Evolutionary conservation across 129 eudicot genomes (phyloP).

Genomic region (Scalesia atractyloides): DNA sequence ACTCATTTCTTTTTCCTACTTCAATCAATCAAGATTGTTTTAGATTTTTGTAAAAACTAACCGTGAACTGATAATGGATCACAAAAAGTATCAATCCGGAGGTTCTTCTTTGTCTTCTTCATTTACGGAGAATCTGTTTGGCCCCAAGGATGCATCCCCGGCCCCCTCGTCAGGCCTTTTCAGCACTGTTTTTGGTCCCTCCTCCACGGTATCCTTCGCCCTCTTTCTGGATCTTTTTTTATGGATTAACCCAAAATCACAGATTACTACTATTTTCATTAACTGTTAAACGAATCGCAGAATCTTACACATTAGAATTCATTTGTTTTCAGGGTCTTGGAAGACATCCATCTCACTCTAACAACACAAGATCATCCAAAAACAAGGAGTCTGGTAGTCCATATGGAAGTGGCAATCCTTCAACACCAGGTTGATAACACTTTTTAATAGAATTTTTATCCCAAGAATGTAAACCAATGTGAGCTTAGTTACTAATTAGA

Average conservation of each 20-base stretch:
- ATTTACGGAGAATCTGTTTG: constrained; percentile 70
- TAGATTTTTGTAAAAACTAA: background rate
- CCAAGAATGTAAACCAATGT: background rate
- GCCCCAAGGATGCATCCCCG: constrained; percentile 66
- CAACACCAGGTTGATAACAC: constrained; percentile 46
- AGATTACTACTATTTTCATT: background rate
- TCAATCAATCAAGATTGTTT: constrained; percentile 7
- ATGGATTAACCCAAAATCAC: too few relatives aligned
- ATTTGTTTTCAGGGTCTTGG: constrained; percentile 45
- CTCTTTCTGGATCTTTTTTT: background rate
- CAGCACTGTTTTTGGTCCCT: constrained; percentile 73
- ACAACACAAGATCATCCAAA: constrained; percentile 26
- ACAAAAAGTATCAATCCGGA: constrained; percentile 42
- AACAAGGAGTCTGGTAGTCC: constrained; percentile 41
- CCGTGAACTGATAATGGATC: constrained; percentile 41
- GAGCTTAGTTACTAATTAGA: background rate
- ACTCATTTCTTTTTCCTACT: too few relatives aligned
- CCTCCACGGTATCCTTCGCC: constrained; percentile 50
- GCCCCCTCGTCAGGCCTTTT: constrained; percentile 48
- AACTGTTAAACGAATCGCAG: background rate
- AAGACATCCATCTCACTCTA: constrained; percentile 40
- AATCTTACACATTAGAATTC: background rate
- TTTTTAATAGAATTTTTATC: background rate
- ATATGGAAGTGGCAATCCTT: constrained; percentile 49
- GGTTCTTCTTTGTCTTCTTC: constrained; percentile 35